Evolutionary conservation across 768 basidiomycete species (phyloP).

Genomic region (Pleurotus cornucopiae): DNA sequence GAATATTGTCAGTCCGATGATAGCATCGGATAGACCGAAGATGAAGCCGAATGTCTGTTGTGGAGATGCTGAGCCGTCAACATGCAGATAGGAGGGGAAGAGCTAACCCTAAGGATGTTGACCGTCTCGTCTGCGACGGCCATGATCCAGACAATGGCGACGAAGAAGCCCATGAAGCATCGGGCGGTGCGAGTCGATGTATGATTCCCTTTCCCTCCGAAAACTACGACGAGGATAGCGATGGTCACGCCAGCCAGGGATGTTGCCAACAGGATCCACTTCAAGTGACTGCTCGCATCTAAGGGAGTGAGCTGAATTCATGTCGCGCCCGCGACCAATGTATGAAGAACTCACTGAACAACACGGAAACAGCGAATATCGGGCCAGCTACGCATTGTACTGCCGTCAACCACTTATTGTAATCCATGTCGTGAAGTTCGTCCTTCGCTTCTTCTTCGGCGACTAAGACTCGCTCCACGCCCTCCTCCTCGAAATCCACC

Average conservation of each 20-base stretch:
- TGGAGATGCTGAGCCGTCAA: constrained; percentile 9
- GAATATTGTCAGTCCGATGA: constrained; percentile 95
- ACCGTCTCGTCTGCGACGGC: constrained; percentile 97
- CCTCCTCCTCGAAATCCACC: constrained; percentile 74
- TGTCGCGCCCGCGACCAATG: constrained; percentile 6
- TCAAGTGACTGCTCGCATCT: constrained; percentile 44
- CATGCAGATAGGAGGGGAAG: not conserved
- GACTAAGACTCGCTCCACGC: constrained; percentile 60
- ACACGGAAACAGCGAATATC: constrained; percentile 64
- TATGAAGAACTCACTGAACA: constrained; percentile 61
- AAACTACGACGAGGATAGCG: constrained; percentile 53
- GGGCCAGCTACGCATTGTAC: constrained; percentile 83
- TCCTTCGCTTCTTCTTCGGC: constrained; percentile 74
- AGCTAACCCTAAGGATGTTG: constrained; percentile 73
- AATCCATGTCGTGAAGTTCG: constrained; percentile 59
- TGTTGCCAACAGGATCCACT: constrained; percentile 52
- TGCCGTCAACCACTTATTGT: constrained; percentile 83
- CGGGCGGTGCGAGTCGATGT: constrained; percentile 60
- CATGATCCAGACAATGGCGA: constrained; percentile 96
- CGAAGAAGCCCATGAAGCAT: constrained; percentile 87
- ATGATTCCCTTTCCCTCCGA: constrained; percentile 56
- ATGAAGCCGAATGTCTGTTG: constrained; percentile 85
- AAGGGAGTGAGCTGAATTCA: not conserved
- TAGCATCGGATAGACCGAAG: constrained; percentile 94
- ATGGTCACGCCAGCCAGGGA: constrained; percentile 50